These are phyloP conservation scores for Mimosa pudica DNA, from an alignment of 306 rosid genomes.

Conservation along the genomic window DNA sequence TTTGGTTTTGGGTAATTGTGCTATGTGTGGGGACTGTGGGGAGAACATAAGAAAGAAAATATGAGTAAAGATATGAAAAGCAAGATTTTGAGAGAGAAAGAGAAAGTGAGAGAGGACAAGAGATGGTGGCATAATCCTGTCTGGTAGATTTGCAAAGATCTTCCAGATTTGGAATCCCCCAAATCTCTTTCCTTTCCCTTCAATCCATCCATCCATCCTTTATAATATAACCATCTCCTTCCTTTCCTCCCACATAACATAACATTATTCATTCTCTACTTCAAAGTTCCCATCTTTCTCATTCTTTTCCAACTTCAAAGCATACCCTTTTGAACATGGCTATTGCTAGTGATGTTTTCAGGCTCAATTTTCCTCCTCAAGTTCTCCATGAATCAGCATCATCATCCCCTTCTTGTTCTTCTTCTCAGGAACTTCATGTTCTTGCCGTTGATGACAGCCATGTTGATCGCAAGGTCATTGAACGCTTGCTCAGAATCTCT, in stretches of 20 bases:
- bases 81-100: slow-evolving; percentile 45
- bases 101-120: slow-evolving; percentile 64
- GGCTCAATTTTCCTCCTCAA: slow-evolving; percentile 50
- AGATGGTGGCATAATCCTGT: slow-evolving; percentile 57
- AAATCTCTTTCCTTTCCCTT: slow-evolving; percentile 54
- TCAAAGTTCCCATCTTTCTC: background rate
- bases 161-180: slow-evolving; percentile 74
- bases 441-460: slow-evolving; percentile 92
- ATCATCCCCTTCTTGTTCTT: background rate
- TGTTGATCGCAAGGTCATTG: slow-evolving; percentile 89
- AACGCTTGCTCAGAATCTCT: slow-evolving; percentile 73
- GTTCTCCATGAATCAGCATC: slow-evolving; percentile 29
- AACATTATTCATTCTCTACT: background rate
- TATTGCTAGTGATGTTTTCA: slow-evolving; percentile 44
- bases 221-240: background rate
- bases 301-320: background rate
- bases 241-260: background rate
- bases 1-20: background rate
- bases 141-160: slow-evolving; percentile 65
- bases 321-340: slow-evolving; percentile 44
- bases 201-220: slow-evolving; percentile 21
- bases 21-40: slow-evolving; percentile 21
- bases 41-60: background rate
- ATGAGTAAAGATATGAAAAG: background rate
- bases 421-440: slow-evolving; percentile 65